phyloP scores from a whole-genome alignment of 148 eudicot genomes.

The Diospyros kaki region DNA sequence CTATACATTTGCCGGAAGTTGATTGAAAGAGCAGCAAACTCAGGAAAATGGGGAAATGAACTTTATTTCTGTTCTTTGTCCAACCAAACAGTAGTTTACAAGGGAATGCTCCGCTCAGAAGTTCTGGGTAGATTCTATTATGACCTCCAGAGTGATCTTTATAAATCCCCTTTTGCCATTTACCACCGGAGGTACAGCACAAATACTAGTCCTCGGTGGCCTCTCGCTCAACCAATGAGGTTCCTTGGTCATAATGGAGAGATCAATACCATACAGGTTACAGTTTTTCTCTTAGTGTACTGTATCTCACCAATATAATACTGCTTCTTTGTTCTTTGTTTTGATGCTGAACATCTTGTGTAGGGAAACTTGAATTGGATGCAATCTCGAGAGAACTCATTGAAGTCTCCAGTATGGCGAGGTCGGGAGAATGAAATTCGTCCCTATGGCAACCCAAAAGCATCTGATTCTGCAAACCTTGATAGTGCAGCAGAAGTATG shows the following conservation, averaged over 20 bases:
- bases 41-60: slow-evolving; percentile 81
- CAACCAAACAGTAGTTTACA: slow-evolving; percentile 91
- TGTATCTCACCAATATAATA: slow-evolving; percentile 5
- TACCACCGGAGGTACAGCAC: slow-evolving; percentile 99
- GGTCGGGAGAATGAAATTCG: slow-evolving; percentile 97
- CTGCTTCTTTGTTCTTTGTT: neutral
- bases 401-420: slow-evolving; percentile 93
- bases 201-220: slow-evolving; percentile 99
- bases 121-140: slow-evolving; percentile 81
- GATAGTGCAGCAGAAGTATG: slow-evolving; percentile 97
- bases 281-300: slow-evolving; percentile 16
- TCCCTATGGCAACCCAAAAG: slow-evolving; percentile 91
- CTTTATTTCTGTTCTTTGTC: slow-evolving; percentile 96
- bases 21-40: slow-evolving; percentile 67
- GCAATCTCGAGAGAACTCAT: slow-evolving; percentile 88
- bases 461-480: slow-evolving; percentile 98
- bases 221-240: slow-evolving; percentile 99
- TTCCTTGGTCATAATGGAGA: slow-evolving; percentile 99
- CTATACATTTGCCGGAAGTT: slow-evolving; percentile 86
- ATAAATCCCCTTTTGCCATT: slow-evolving; percentile 85
- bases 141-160: slow-evolving; percentile 77
- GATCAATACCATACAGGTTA: slow-evolving; percentile 97
- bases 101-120: slow-evolving; percentile 98
- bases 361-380: slow-evolving; percentile 99
- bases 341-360: slow-evolving; percentile 21